phyloP scores from a whole-genome alignment of 345 rosid genomes.

The Laguncularia racemosa region DNA sequence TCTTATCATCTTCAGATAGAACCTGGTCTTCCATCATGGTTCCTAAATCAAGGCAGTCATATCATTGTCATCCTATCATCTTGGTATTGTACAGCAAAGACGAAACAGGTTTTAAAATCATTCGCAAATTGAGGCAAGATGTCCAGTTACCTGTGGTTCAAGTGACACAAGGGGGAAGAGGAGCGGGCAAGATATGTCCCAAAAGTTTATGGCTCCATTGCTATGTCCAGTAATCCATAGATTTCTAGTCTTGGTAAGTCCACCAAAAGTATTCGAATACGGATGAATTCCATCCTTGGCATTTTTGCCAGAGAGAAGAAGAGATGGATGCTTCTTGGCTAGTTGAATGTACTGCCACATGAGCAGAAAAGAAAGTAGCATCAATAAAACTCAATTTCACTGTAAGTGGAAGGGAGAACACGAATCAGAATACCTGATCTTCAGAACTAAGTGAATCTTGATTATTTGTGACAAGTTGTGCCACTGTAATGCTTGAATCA shows the following conservation, averaged over 20 bases:
- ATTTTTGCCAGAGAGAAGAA: constrained; percentile 48
- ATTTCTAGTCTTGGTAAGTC: constrained; percentile 67
- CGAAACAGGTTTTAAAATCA: background rate
- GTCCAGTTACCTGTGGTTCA: constrained; percentile 61
- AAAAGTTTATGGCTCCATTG: constrained; percentile 73
- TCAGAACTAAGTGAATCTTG: constrained; percentile 28
- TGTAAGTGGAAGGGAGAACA: constrained; percentile 2
- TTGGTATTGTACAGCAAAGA: too few relatives aligned
- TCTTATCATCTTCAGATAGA: too few relatives aligned
- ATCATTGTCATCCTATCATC: too few relatives aligned
- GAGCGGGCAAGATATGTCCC: constrained; percentile 77
- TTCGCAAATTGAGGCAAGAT: background rate
- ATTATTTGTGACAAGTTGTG: constrained; percentile 47
- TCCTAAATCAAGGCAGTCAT: too few relatives aligned
- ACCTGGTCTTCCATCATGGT: too few relatives aligned
- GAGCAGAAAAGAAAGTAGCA: constrained; percentile 8
- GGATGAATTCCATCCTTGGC: constrained; percentile 41
- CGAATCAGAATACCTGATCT: constrained; percentile 51
- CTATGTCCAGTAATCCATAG: constrained; percentile 78
- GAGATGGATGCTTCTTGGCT: constrained; percentile 43
- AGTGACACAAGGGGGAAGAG: constrained; percentile 48
- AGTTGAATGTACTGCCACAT: constrained; percentile 52
- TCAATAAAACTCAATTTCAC: background rate
- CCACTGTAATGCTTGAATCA: constrained; percentile 56
- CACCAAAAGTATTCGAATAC: constrained; percentile 37